Evolutionary conservation across 2,329 filamentous ascomycete genomes (phyloP), one percentile per base, ranked within the genome.

Genomic region (Ophiostoma piceae): DNA sequence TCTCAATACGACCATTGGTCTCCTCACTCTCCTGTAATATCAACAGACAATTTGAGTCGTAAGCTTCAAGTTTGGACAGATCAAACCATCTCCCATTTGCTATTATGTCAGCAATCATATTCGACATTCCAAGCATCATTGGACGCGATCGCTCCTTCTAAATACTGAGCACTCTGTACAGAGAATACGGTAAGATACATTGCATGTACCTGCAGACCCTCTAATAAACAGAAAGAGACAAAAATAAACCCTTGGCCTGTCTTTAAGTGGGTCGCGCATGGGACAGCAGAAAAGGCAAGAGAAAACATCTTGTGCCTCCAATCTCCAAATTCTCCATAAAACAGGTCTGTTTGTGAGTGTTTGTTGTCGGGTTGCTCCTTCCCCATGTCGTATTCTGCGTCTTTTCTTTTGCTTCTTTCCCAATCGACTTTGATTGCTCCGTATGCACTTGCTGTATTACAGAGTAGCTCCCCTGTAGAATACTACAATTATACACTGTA

Each of bases 361-460:
- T 57, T 57, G 51, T 57, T 57, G 51, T 57, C 51, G 51, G 51
- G 51, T 26, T 57, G 51, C 51, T 57, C 51, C 51, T 57, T 26
- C 51, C 51, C 51, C 51, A 54, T 57, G 51, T 57, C 51, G n/a
- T 22, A 26, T 57, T 57, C 51, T 57, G 51, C 16, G 51, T 57
- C 51, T 29, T 57, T 57, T 57, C n/a, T 26, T 57, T 16, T 22
- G 22, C 51, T 26, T 57, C 51, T 26, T 57, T 57, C 51, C 51
- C 16, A 47, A 47, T n/a, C 1, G 43, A 47, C 43, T 57, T 26
- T 22, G 4, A 26, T 22, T 57, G 12, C n/a, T 22, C n/a, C 8
- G 51, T 57, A 29, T 7, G 22, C 51, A 57, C 51, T 26, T 8
- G 26, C 11, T 43, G 41, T 43, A 43, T 41, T 41, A 41, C 39